Percentiles rank a stretch among this genome's conserved stretches.
phyloP scores from a whole-genome alignment of 2,329 filamentous ascomycete genomes.

The Ceratocystis huliohia region DNA sequence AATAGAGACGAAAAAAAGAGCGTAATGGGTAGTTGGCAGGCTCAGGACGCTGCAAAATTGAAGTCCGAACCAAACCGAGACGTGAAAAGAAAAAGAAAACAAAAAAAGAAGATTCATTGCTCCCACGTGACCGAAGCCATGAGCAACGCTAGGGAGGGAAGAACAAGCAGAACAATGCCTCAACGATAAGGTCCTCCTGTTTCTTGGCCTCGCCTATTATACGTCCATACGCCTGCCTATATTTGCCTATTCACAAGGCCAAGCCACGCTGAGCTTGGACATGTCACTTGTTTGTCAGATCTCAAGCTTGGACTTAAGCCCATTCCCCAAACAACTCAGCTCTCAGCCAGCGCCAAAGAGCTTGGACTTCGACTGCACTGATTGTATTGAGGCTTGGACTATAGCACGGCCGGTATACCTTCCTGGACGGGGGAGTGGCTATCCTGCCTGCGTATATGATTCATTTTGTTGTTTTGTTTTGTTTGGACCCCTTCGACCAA shows the following conservation, averaged over 20 bases:
- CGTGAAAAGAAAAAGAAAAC: no score
- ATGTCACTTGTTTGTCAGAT: constrained; percentile 11
- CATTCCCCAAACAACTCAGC: neutral
- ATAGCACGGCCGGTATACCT: constrained; percentile 4
- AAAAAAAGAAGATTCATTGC: no score
- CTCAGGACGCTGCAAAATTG: no score
- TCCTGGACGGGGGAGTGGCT: neutral
- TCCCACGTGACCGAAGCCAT: neutral
- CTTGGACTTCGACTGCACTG: neutral
- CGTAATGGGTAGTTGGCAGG: neutral
- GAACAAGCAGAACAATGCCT: no score
- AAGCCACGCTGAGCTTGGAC: neutral
- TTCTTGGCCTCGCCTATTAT: no score
- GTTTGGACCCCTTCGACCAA: neutral
- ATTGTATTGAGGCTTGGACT: constrained; percentile 1
- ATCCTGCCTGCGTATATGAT: neutral
- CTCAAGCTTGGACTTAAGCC: neutral
- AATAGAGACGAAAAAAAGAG: neutral
- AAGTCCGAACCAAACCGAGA: no score
- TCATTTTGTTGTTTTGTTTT: neutral
- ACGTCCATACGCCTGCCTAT: neutral
- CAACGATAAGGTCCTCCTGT: no score
- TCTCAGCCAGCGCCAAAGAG: neutral
- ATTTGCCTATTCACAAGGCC: neutral
- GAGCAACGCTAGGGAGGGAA: no score